These are phyloP conservation scores for Citrus unshiu DNA, from an alignment of 345 rosid species.

Conservation along the genomic window DNA sequence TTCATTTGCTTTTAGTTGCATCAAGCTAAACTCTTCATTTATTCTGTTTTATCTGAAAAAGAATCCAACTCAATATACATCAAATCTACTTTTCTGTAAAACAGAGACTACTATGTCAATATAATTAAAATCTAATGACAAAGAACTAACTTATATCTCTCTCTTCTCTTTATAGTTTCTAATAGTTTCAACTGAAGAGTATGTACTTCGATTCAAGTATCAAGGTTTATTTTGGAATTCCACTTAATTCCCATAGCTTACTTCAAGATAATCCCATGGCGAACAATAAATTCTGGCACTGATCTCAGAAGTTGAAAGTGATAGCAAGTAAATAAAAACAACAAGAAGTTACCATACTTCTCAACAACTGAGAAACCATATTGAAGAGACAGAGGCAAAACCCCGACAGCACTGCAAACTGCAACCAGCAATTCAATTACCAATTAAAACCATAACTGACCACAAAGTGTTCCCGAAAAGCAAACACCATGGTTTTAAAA, in stretches of 20 bases:
- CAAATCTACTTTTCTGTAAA: not conserved
- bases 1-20: slow-evolving; percentile 4
- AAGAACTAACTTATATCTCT: not conserved
- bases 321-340: slow-evolving; percentile 1
- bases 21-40: not conserved
- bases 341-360: slow-evolving; percentile 61
- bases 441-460: slow-evolving; percentile 13
- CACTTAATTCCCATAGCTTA: not conserved
- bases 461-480: slow-evolving; percentile 4
- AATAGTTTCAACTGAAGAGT: not conserved
- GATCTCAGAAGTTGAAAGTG: not conserved
- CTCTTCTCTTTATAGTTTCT: not conserved
- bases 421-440: slow-evolving; percentile 27
- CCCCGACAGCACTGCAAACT: slow-evolving; percentile 99
- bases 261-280: not conserved
- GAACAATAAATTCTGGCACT: not conserved
- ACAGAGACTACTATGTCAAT: not conserved
- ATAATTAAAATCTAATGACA: not conserved
- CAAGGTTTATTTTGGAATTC: not conserved
- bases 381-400: slow-evolving; percentile 87
- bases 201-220: not conserved
- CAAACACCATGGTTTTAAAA: not conserved
- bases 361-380: slow-evolving; percentile 87
- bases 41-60: not conserved
- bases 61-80: not conserved